Evolutionary conservation across 305 asterid species (phyloP), one percentile per base, ranked within the genome.

Genomic region (Caryopteris hybrid): DNA sequence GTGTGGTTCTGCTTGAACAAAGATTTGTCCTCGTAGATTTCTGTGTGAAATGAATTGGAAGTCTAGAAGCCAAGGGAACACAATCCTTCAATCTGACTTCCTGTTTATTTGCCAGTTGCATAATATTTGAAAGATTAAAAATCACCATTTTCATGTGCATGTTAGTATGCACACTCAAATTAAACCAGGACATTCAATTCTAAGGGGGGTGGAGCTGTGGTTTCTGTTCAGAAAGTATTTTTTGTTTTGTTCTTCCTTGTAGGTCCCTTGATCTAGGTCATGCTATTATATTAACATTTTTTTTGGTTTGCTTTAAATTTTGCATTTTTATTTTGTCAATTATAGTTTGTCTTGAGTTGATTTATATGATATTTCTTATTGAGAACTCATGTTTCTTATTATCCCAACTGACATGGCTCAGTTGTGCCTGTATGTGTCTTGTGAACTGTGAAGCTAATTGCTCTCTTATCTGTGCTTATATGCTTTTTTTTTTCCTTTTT

Each of bases 401-500:
- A 17, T 18, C 22, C 31, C 31, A 12, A 12, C 65, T 43, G 50
- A 66, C 45, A 0, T 46, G 50, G 23, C n/a, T 21, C 38, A n/a
- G n/a, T 12, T 29, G 63, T 25, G 64, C 25, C 36, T 29, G 8
- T 59, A 13, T 20, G 5, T 29, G n/a, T n/a, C n/a, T n/a, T n/a
- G n/a, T n/a, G n/a, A n/a, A n/a, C 7, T 21, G 52, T 54, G 70
- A 55, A 7, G 38, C 25, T 43, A 56, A 38, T 38, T 72, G 66
- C 17, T 10, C 10, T 72, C 20, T 56, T 13, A 3, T 55, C 16
- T 18, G 42, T 39, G 3, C 23, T 66, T 52, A 54, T 61, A 21
- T 20, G 3, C 41, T 59, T 65, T 38, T 58, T 17, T n/a, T n/a
- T n/a, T n/a, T n/a, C n/a, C n/a, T n/a, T n/a, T n/a, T n/a, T n/a